phyloP scores from a whole-genome alignment of 345 rosid genomes.

The Salix brachista region DNA sequence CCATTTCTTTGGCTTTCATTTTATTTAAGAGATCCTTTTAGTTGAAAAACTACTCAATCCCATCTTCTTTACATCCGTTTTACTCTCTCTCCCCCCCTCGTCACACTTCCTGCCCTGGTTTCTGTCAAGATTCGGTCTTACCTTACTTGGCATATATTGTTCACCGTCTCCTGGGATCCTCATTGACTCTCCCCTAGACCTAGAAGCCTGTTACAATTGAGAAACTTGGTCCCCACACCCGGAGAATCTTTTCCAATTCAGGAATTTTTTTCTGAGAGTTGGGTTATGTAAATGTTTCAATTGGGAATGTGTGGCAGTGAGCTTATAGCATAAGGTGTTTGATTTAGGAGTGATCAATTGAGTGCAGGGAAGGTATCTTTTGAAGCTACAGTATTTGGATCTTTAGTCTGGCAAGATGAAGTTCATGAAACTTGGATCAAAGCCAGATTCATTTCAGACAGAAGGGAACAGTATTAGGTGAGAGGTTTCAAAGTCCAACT shows the following conservation, averaged over 20 bases:
- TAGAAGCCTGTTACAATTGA: conserved; percentile 34
- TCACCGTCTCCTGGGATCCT: conserved; percentile 38
- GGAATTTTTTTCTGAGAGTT: conserved; percentile 28
- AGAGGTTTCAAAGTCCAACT: conserved; percentile 16
- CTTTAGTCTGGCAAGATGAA: conserved; percentile 51
- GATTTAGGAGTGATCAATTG: conserved; percentile 20
- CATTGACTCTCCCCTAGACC: conserved; percentile 38
- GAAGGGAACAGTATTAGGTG: conserved; percentile 48
- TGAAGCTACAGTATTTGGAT: conserved; percentile 15
- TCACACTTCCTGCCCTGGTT: conserved; percentile 38
- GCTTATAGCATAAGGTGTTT: conserved; percentile 10
- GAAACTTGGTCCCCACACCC: conserved; percentile 63
- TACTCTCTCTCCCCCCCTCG: conserved; percentile 20
- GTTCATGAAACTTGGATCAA: conserved; percentile 95
- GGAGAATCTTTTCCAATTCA: conserved; percentile 41
- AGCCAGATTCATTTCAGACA: conserved; percentile 63
- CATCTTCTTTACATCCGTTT: conserved; percentile 14
- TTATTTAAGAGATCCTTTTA: conserved; percentile 46
- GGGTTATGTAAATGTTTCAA: conserved; percentile 27
- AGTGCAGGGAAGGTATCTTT: conserved; percentile 18
- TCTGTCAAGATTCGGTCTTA: conserved; percentile 57
- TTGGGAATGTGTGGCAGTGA: conserved; percentile 32
- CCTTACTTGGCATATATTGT: conserved; percentile 31
- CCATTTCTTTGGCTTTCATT: conserved; percentile 43
- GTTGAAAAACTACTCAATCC: conserved; percentile 29